Evolutionary conservation across 2,329 filamentous ascomycete species (phyloP), one percentile per base, ranked within the genome.

Genomic region (Knoxdaviesia capensis): DNA sequence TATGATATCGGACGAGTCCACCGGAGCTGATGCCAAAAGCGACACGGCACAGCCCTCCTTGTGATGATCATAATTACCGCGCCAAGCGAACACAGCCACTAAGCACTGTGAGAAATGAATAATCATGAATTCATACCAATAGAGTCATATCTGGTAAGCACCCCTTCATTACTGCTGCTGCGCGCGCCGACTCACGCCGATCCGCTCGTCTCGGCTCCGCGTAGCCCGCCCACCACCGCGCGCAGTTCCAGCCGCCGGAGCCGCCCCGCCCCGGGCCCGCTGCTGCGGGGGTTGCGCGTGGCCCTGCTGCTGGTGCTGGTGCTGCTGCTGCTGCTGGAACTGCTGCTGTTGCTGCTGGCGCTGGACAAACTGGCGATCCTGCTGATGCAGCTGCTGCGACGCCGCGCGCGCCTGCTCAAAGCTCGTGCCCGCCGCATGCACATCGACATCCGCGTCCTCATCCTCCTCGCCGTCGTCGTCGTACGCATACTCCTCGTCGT

Each of bases 281-380:
- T 20, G 20, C 20, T 20, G 20, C 20, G 20, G 20, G 34, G 39
- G 10, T 34, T 40, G 20, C 39, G 38, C 5, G 34, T 20, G 20
- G 20, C 20, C 50, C 46, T 55, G 50, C 45, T 43, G 34, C 44
- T 39, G 37, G 41, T 47, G 43, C 46, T 49, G 44, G 50, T 49
- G 47, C 38, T 48, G 43, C 42, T 49, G 46, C 36, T 47, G 41
- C 36, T 51, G 50, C 33, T 45, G 36, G 7, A 37, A 31, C 31
- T 35, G 40, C 33, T 46, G 45, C 40, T 45, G 42, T 40, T 39
- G 35, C 36, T 45, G 39, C 33, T 45, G 38, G 11, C 44, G 45
- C n/a, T 44, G 46, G n/a, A 41, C 43, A 28, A 7, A 10, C 38
- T 42, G 40, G 33, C 34, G 29, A 7, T 34, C 45, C 39, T 43